Evolutionary conservation across 1,284 basidiomycete genomes (phyloP), one percentile per base, ranked within the genome.

Genomic region (Cutaneotrichosporon mucoides): DNA sequence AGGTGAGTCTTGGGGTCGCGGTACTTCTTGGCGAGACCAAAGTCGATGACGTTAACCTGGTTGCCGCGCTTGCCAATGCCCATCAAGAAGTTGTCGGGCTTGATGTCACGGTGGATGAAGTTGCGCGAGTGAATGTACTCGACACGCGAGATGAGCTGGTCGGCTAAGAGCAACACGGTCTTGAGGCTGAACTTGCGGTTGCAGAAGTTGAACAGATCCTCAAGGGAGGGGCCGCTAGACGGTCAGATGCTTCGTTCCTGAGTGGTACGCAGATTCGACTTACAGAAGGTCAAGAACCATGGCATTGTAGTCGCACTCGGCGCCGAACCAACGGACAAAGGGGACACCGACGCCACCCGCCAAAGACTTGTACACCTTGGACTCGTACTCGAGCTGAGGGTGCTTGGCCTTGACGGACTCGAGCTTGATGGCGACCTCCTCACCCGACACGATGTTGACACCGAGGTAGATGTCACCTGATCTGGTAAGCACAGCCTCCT

Each of bases 131-230:
- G 96, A 68, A 98, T 92, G 82, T 98, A 98, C 79, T 99, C 95
- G 75, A 99, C 92, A 66, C 95, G 92, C 50, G 95, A 98, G 75
- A 99, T 94, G 73, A 99, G 82, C 80, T 99, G 96, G 76, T 99
- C 95, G 60, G 96, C 95, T 50, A 99, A 86, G 38, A 99, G 85
- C 12, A 99, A 84, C 33, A 98, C 94, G 0, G 96, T 99, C 84
- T 99, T 99, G 72, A 99, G 84, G 65, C 84, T 89, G 81, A 99
- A 99, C 78, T 96, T 97, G 80, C 95, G 88, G 83, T 95, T 94
- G 85, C 96, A 99, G 75, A 98, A 99, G 83, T 99, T 99, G 88
- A 99, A 99, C 15, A 99, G 84, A 73, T 99, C 96, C 79, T 99
- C 96, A 53, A 99, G 87, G 50, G 92, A 95, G 36, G 96, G 94